phyloP scores from a whole-genome alignment of 2,329 filamentous ascomycete species.

The Pestalotiopsis sp. region DNA sequence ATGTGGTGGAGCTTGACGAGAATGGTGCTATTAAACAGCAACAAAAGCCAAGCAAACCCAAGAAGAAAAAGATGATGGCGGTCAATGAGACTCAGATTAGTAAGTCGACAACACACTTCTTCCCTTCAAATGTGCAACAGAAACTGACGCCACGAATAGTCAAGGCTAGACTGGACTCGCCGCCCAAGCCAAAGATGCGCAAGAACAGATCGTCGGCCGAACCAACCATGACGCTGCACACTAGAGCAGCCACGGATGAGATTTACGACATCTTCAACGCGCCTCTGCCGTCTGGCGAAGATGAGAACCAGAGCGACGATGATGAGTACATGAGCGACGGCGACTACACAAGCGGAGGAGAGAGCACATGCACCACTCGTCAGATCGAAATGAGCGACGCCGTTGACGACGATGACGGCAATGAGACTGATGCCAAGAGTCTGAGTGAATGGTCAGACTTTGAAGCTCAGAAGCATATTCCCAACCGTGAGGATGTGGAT shows the following conservation, averaged over 20 bases:
- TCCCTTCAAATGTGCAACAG: background rate
- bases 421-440: conserved; percentile 60
- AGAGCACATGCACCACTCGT: conserved; percentile 78
- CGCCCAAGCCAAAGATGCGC: conserved; percentile 78
- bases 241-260: conserved; percentile 90
- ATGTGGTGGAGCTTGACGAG: conserved; percentile 54
- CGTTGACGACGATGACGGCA: conserved; percentile 49
- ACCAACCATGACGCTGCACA: conserved; percentile 98
- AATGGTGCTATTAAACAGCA: conserved; percentile 54
- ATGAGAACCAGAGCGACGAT: conserved; percentile 47
- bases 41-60: conserved; percentile 49
- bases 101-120: conserved; percentile 44
- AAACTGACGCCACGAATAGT: conserved; percentile 52
- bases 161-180: conserved; percentile 90
- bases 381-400: conserved; percentile 54
- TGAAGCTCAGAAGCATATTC: conserved; percentile 70
- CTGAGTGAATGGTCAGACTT: conserved; percentile 90
- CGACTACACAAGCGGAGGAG: conserved; percentile 81
- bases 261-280: conserved; percentile 98
- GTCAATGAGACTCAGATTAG: conserved; percentile 91
- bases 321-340: conserved; percentile 71
- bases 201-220: conserved; percentile 65
- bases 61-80: conserved; percentile 80
- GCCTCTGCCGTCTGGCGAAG: conserved; percentile 54
- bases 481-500: conserved; percentile 35